Evolutionary conservation across 306 rosid species (phyloP), one percentile per base, ranked within the genome.

Genomic region (Cajanus cajan): DNA sequence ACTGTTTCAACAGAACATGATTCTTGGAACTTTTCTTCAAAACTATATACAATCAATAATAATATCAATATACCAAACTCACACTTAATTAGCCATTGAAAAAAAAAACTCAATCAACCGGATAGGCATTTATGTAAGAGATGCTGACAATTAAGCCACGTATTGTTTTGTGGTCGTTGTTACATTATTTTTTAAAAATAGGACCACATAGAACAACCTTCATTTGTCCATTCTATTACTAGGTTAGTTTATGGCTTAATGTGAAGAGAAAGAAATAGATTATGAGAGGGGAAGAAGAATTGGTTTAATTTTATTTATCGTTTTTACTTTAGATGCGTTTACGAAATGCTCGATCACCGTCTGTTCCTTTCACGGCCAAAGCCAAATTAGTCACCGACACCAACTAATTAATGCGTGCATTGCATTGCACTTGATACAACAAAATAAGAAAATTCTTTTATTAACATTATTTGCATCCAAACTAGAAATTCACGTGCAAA

Each of bases 371-470:
- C 83, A 63, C 1, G 50, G 16, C 16, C 47, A 80, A 73, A 28
- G 52, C 74, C 82, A 76, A 41, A 34, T 54, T 33, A 63, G 67
- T 82, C 85, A 88, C 90, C 89, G 88, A 88, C 89, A 65, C 82
- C 5, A 31, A 77, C 25, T n/a, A n/a, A n/a, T n/a, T n/a, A 14
- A 44, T 80, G 36, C 24, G 33, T 70, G 68, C 44, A 21, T 55
- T 72, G 37, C 80, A 68, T 2, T 36, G 68, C 7, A 21, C 66
- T 44, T 70, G 51, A 57, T 43, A 71, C 8, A 59, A 34, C 52
- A 65, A 73, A 43, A 37, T 13, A 12, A 13, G 28, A 0, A 21
- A 15, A 37, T 21, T 37, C 25, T 22, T 34, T 31, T 25, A 50
- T 33, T 7, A 21, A 31, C 7, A 18, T 28, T 28, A 28, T 1